Evolutionary conservation across 768 basidiomycete species (phyloP).

Genomic region (Fibroporia radiculosa): DNA sequence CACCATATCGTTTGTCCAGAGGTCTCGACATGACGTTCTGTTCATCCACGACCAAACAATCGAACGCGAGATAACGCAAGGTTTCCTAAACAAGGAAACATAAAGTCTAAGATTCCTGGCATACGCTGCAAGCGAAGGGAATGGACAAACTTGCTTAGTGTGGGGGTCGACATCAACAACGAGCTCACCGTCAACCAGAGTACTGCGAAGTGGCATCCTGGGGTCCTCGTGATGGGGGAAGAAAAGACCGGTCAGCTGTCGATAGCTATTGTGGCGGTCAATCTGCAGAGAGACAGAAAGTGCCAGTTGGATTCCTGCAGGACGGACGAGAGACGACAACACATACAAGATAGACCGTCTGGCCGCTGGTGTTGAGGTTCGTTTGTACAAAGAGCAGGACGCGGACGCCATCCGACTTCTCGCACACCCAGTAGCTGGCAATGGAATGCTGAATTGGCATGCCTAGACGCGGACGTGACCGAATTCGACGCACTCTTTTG

Average conservation of each 20-base stretch:
- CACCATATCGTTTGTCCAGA: constrained; percentile 85
- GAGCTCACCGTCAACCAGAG: constrained; percentile 89
- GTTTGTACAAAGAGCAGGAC: constrained; percentile 78
- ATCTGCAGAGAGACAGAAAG: constrained; percentile 47
- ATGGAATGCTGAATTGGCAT: no score
- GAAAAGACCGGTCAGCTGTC: constrained; percentile 63
- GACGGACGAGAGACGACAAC: neutral
- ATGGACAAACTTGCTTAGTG: constrained; percentile 52
- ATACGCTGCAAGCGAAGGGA: neutral
- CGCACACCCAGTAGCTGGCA: constrained; percentile 94
- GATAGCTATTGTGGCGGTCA: constrained; percentile 89
- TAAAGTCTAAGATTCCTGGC: neutral
- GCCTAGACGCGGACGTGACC: no score
- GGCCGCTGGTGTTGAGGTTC: constrained; percentile 41
- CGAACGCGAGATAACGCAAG: constrained; percentile 80
- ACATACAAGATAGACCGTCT: constrained; percentile 66
- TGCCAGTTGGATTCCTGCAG: neutral
- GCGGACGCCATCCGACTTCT: constrained; percentile 94
- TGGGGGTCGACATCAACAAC: constrained; percentile 82
- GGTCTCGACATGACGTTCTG: constrained; percentile 82
- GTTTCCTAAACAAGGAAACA: constrained; percentile 48
- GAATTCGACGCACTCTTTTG: constrained; percentile 53
- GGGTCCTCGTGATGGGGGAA: constrained; percentile 86
- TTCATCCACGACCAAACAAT: constrained; percentile 82
- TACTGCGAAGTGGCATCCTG: constrained; percentile 59